These are phyloP conservation scores for Hanseniaspora gamundiae DNA, from an alignment of 1,139 yeast genomes.

Conservation along the genomic window DNA sequence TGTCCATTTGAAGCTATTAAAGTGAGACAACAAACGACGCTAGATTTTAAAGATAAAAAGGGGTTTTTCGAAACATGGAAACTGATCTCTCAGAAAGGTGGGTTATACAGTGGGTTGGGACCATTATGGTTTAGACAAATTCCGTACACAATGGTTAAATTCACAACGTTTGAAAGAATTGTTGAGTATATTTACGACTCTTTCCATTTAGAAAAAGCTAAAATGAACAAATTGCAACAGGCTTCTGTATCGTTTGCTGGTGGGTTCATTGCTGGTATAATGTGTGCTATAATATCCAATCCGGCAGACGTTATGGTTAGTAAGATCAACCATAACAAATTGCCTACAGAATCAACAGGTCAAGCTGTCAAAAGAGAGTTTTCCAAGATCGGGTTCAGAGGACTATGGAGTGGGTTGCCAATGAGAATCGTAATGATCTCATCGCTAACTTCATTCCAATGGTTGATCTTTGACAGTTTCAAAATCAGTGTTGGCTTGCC, in stretches of 20 bases:
- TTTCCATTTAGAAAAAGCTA: slow-evolving; percentile 39
- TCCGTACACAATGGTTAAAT: slow-evolving; percentile 94
- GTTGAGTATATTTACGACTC: slow-evolving; percentile 58
- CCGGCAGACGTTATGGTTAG: slow-evolving; percentile 98
- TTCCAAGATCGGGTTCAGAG: slow-evolving; percentile 68
- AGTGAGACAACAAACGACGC: slow-evolving; percentile 83
- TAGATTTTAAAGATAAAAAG: slow-evolving; percentile 33
- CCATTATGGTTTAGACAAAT: slow-evolving; percentile 94
- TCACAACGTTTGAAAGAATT: slow-evolving; percentile 83
- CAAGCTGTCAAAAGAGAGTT: slow-evolving; percentile 65
- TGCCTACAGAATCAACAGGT: slow-evolving; percentile 52
- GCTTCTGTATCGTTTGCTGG: slow-evolving; percentile 90
- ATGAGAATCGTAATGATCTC: slow-evolving; percentile 95
- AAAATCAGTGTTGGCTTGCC: slow-evolving; percentile 86
- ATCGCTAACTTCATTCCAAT: slow-evolving; percentile 91
- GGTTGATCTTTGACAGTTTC: slow-evolving; percentile 91
- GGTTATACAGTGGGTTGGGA: slow-evolving; percentile 68
- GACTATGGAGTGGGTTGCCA: slow-evolving; percentile 90
- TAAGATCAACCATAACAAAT: slow-evolving; percentile 68
- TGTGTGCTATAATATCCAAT: slow-evolving; percentile 89
- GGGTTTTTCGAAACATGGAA: slow-evolving; percentile 6
- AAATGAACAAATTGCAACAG: slow-evolving; percentile 52
- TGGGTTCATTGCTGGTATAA: slow-evolving; percentile 92
- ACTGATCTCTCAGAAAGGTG: slow-evolving; percentile 4
- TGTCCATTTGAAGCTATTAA: slow-evolving; percentile 93